phyloP scores from a whole-genome alignment of 257 asterid genomes.

The Solanum raphanifolium region DNA sequence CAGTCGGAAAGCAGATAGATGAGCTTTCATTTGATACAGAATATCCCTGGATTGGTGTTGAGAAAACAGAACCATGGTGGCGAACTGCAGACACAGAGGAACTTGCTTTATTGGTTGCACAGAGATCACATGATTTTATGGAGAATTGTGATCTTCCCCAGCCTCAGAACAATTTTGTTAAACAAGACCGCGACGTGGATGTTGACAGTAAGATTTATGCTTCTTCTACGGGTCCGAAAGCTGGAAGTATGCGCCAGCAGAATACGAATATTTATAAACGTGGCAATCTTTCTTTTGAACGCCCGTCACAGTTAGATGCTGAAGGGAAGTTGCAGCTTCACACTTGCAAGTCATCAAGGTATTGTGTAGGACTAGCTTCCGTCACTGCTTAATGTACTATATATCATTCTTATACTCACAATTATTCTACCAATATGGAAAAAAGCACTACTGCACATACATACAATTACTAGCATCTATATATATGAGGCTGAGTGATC shows the following conservation, averaged over 20 bases:
- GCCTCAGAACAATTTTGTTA: slow-evolving; percentile 35
- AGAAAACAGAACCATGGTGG: slow-evolving; percentile 70
- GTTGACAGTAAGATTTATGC: slow-evolving; percentile 8
- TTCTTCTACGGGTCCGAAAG: slow-evolving; percentile 11
- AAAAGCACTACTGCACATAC: neutral
- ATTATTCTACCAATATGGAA: neutral
- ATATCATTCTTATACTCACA: neutral
- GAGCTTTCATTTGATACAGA: slow-evolving; percentile 31
- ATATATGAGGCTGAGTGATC: neutral
- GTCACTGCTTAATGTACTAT: neutral
- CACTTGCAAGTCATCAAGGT: slow-evolving; percentile 32
- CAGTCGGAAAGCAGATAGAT: slow-evolving; percentile 24
- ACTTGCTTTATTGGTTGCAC: slow-evolving; percentile 59
- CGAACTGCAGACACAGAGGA: slow-evolving; percentile 69
- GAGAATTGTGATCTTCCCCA: slow-evolving; percentile 86
- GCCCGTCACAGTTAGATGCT: slow-evolving; percentile 12
- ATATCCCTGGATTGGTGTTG: slow-evolving; percentile 39
- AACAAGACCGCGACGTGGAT: slow-evolving; percentile 26
- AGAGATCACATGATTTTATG: slow-evolving; percentile 40
- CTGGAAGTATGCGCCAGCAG: neutral
- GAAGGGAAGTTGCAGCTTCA: slow-evolving; percentile 12
- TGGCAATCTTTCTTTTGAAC: slow-evolving; percentile 9
- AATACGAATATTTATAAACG: neutral
- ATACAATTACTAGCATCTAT: neutral
- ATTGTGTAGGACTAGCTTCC: neutral